These are phyloP conservation scores for Triticum monococcum DNA, from an alignment of 176 grass and related monocot species.

Conservation along the genomic window DNA sequence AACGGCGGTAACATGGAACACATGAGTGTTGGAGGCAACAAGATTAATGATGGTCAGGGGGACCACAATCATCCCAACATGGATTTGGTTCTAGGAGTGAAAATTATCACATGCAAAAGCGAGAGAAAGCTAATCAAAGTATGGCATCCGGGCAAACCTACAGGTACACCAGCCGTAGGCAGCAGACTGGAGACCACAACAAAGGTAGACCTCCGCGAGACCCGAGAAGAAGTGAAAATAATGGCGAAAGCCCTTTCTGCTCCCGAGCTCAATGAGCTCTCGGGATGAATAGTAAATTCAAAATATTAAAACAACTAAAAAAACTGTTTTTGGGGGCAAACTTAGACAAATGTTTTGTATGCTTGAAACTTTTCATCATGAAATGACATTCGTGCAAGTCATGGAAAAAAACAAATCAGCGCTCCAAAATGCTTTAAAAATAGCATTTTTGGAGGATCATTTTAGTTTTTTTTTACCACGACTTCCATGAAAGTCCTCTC, in stretches of 20 bases:
- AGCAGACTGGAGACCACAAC: conserved; percentile 14
- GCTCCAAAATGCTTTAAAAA: background rate
- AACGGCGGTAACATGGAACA: background rate
- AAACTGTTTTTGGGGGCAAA: no score
- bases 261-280: no score
- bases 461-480: no score
- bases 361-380: no score
- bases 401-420: no score
- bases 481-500: no score
- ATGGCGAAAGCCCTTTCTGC: no score
- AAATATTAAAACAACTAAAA: no score
- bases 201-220: conserved; percentile 18
- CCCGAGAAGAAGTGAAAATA: conserved; percentile 19
- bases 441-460: no score
- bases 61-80: conserved; percentile 2
- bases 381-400: no score
- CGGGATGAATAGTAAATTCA: no score
- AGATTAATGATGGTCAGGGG: conserved; percentile 5
- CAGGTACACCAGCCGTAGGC: conserved; percentile 23
- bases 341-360: no score
- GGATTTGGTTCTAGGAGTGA: background rate
- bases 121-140: background rate
- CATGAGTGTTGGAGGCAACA: background rate
- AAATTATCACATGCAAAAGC: conserved; percentile 10
- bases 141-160: conserved; percentile 22